A percentile compares a stretch with the other conserved stretches of the same genome.
These are phyloP conservation scores for Lipomyces spencermartinsiae DNA, from an alignment of 805 yeast genomes.

Conservation along the genomic window DNA sequence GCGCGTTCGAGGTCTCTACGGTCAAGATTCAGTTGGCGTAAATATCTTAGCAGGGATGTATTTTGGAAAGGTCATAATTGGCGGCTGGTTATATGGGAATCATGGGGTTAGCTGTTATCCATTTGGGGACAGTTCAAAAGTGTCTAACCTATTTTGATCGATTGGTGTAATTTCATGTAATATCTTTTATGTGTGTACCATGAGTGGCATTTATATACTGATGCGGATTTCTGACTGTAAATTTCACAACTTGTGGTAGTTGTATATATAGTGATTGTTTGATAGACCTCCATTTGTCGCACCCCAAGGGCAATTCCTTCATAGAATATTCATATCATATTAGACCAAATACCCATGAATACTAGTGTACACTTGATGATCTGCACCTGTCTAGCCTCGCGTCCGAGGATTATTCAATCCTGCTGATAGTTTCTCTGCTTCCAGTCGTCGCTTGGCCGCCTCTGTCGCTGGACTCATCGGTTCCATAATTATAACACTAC, in stretches of 20 bases:
- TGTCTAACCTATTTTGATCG: neutral
- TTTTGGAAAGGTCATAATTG: neutral
- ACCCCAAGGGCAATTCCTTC: neutral
- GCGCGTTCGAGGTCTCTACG: conserved; percentile 82
- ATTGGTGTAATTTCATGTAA: neutral
- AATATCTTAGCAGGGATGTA: too few species aligned
- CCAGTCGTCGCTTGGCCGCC: conserved; percentile 57
- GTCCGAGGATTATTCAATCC: conserved; percentile 74
- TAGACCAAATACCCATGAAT: neutral
- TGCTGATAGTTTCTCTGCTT: conserved; percentile 68
- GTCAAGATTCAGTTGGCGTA: conserved; percentile 52
- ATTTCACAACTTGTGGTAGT: neutral
- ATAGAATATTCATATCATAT: neutral
- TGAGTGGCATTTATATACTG: neutral
- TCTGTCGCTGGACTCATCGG: conserved; percentile 80
- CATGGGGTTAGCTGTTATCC: neutral
- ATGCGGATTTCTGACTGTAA: neutral
- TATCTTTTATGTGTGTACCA: neutral
- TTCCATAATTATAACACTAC: conserved; percentile 96
- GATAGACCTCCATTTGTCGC: neutral
- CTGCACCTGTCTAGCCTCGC: conserved; percentile 9
- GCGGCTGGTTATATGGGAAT: neutral
- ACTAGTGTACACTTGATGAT: neutral
- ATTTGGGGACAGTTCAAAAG: neutral
- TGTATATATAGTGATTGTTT: neutral